Base-by-base conservation (phyloP, 2,329 filamentous ascomycete genomes). In the Dothidotthia symphoricarpi region DNA sequence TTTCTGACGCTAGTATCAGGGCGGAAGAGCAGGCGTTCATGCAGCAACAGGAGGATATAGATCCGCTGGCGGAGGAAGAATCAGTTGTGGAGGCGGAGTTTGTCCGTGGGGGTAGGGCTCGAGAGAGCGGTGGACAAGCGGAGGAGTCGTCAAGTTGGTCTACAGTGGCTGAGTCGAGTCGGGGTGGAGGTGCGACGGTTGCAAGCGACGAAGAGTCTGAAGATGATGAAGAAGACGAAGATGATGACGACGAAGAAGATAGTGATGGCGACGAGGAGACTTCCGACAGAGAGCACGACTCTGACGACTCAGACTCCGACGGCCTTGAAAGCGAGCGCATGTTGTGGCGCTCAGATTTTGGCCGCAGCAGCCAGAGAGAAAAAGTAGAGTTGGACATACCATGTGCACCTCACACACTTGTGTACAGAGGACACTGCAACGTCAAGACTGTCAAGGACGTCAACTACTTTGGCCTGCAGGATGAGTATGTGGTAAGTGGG, bases 391-490 rank as follows among this genome's bases (percentile, higher is more conserved):
- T 64, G 0, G 61, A 78, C 34, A 71, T 78, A 5, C 75, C 78
- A 11, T 81, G 78, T 51, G 72, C 69, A 13, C 67, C 76, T 2
- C 77, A 82, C 47, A 80, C 75, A 2, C 75, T 75, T 26, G 62
- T 72, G 14, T 85, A 83, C 55, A 69, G 70, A 3, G 82, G 82
- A 2, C 82, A 85, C 58, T 84, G 81, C 66, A 84, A 84, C 48
- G 73, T 82, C 35, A 75, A 79, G 47, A 84, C 80, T 1, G 80
- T 85, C 50, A 85, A 85, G 52, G 82, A 85, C 53, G 79, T 84
- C 43, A 84, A 84, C 44, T 85, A 77, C 64, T 84, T 81, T 45
- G 82, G 82, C 0, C 64, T 82, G 25, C 68, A 83, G 41, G 82
- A 85, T 51, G 81, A 85, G 55, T 85, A 83, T 46, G 79, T 85